Evolutionary conservation across 2,329 filamentous ascomycete species (phyloP).

Genomic region (Escovopsis weberi): DNA sequence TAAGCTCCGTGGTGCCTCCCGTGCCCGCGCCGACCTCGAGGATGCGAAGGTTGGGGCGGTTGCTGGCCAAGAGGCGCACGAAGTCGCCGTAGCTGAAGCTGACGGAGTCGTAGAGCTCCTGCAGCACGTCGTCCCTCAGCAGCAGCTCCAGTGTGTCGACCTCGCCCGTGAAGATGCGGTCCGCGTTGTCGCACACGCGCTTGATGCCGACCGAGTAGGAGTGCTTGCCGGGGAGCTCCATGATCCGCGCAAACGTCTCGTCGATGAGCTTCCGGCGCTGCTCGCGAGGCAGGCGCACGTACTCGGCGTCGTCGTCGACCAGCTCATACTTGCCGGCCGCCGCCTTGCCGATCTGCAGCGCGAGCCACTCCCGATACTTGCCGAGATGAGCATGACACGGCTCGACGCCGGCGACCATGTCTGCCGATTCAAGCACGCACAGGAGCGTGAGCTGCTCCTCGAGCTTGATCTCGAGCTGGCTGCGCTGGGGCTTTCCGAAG

Average conservation of each 20-base stretch:
- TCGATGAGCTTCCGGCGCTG: no score
- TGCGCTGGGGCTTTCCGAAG: no score
- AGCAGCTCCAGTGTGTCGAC: neutral
- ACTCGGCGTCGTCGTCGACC: no score
- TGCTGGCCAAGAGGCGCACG: slow-evolving; percentile 9
- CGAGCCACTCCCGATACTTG: neutral
- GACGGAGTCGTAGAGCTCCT: neutral
- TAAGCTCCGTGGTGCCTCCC: slow-evolving; percentile 7
- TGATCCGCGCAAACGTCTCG: no score
- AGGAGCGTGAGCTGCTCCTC: neutral
- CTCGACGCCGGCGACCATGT: neutral
- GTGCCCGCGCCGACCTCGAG: slow-evolving; percentile 27
- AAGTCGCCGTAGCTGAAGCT: slow-evolving; percentile 5
- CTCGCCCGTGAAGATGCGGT: neutral
- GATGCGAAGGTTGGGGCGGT: slow-evolving; percentile 15
- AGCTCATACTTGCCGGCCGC: no score
- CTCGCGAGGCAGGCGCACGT: no score
- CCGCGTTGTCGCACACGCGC: neutral
- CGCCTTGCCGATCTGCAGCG: neutral
- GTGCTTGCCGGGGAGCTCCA: no score
- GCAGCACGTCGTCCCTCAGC: neutral
- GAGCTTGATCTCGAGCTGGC: neutral
- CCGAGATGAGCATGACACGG: neutral
- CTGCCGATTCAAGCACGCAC: neutral
- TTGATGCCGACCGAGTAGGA: no score